A percentile compares a stretch with the other conserved stretches of the same genome.
Conservation (phyloP, 306 rosid genomes). For the Cyclanthera cordifolia region DNA sequence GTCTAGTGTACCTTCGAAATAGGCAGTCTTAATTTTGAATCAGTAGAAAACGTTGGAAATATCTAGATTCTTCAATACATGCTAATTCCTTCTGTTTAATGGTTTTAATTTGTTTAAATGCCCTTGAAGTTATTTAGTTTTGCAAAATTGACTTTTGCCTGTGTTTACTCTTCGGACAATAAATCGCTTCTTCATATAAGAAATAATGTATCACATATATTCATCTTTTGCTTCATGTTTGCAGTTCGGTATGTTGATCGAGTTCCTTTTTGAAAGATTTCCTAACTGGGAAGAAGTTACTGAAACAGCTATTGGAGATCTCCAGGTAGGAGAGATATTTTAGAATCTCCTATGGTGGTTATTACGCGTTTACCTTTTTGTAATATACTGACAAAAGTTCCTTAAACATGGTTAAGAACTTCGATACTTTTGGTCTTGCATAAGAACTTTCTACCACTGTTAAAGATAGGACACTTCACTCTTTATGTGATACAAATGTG, state of each 20-base stretch:
- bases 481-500: not conserved
- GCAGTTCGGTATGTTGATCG: conserved; percentile 96
- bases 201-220: conserved; percentile 18
- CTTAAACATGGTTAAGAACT: not conserved
- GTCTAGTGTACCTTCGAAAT: not conserved
- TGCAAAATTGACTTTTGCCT: not conserved
- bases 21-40: not conserved
- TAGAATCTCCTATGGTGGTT: conserved; percentile 4
- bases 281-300: conserved; percentile 57
- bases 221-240: conserved; percentile 19
- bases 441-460: not conserved
- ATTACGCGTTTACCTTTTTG: not conserved
- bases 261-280: conserved; percentile 68
- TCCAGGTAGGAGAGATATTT: conserved; percentile 51
- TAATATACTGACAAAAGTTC: not conserved
- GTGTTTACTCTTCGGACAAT: not conserved
- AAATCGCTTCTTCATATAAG: not conserved
- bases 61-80: not conserved
- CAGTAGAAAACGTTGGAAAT: not conserved
- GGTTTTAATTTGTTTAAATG: too few relatives aligned
- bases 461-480: not conserved
- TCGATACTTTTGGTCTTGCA: not conserved
- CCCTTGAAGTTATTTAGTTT: not conserved
- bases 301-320: conserved; percentile 73
- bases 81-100: too few relatives aligned